Evolutionary conservation across 345 rosid species (phyloP).

Genomic region (Eutrema heterophyllum): DNA sequence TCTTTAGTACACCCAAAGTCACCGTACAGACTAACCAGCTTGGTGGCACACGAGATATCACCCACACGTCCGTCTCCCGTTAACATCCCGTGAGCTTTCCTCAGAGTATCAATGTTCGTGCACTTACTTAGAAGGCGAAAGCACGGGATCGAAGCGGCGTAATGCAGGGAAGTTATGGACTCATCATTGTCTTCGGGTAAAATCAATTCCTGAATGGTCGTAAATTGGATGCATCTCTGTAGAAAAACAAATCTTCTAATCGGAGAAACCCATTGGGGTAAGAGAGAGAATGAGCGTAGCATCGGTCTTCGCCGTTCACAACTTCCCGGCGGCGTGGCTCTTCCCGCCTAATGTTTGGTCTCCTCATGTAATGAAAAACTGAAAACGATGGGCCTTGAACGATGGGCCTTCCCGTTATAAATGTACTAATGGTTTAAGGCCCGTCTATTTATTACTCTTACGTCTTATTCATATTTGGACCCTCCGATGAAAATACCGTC

Average conservation of each 20-base stretch:
- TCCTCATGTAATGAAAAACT: not conserved
- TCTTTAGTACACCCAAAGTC: conserved; percentile 37
- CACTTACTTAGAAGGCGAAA: conserved; percentile 45
- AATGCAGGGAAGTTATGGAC: conserved; percentile 12
- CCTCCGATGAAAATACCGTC: not conserved
- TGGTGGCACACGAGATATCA: conserved; percentile 48
- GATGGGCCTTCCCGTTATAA: not conserved
- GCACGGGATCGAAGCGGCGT: conserved; percentile 31
- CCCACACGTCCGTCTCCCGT: conserved; percentile 40
- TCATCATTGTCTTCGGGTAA: conserved; percentile 1
- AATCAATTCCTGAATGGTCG: not conserved
- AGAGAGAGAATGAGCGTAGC: conserved; percentile 16
- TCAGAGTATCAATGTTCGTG: conserved; percentile 40
- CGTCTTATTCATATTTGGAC: not conserved
- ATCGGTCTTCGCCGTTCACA: conserved; percentile 11
- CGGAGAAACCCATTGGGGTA: conserved; percentile 8
- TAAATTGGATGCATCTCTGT: conserved; percentile 22
- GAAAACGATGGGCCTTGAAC: not conserved
- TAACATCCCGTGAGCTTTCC: conserved; percentile 42
- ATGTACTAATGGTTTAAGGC: not conserved
- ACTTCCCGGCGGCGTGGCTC: conserved; percentile 9
- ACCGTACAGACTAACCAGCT: conserved; percentile 60
- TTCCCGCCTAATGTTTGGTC: conserved; percentile 22
- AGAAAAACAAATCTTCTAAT: conserved; percentile 15
- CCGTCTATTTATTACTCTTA: not conserved